Base-by-base conservation (phyloP, 495 filamentous ascomycete species). In the Aspergillus taichungensis region DNA sequence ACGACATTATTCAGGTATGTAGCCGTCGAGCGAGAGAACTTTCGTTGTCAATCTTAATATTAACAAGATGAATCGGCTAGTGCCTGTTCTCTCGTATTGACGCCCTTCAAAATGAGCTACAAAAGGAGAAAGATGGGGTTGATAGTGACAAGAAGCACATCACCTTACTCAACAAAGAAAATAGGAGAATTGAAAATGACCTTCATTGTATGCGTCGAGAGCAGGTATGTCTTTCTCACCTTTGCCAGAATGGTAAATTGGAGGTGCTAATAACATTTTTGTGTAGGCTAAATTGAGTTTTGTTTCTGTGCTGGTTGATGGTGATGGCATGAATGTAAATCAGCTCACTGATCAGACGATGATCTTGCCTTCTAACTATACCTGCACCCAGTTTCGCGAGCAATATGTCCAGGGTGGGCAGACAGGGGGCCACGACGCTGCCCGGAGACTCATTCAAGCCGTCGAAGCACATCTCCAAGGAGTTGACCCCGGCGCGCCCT, bases 261-360 rank as follows among this genome's bases (percentile, higher is more conserved):
- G 18, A 24, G 18, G 18, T 2, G 4, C 1, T 24, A 24, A 3
- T 42, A 4, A 38, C 30, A 43, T 18, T 42, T 9, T 24, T 24
- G 7, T 12, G 7, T 13, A 59, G 55, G 47, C 43, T 12, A 55
- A 45, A 41, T 29, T 59, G 9, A 50, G 42, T 36, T 64, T 46
- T 40, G 53, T 57, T 41, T 61, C 52, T 12, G 56, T 64, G 27
- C 44, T 64, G 11, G 51, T 64, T 34, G 58, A 64, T 45, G 58
- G 61, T 7, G 61, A 64, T 28, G 49, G 54, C 46, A 64, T 59
- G 55, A 64, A 64, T 46, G 60, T 63, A 46, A 33, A 52, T 42
- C 28, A 6, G 33, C 30, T 18, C 34, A 8, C 13, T 8, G 18
- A 24, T 4, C 18, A 24, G 4, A 24, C 4, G 5, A n/a, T 18